Evolutionary conservation across 805 yeast genomes (phyloP).

Genomic region (Candida loeiensis): DNA sequence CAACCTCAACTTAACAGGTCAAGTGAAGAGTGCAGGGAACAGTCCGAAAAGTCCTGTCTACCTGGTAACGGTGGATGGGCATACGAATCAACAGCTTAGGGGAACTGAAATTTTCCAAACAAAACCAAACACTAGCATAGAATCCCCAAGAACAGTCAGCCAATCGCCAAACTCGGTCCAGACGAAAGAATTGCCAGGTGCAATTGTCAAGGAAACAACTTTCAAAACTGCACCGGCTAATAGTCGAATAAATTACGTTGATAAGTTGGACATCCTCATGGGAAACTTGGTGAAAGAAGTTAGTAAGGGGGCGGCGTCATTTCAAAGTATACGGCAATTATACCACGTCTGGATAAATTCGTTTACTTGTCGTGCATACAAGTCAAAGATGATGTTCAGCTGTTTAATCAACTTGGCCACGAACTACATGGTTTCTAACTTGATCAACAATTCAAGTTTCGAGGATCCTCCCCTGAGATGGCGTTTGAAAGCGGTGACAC

Average conservation of each 20-base stretch:
- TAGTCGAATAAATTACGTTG: slow-evolving; percentile 6
- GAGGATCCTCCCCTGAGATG: neutral
- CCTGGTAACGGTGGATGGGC: neutral
- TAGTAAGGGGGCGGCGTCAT: slow-evolving; percentile 23
- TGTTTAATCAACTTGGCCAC: slow-evolving; percentile 38
- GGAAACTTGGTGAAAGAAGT: slow-evolving; percentile 15
- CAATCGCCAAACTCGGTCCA: neutral
- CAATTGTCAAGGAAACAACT: slow-evolving; percentile 2
- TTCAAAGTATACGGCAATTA: slow-evolving; percentile 26
- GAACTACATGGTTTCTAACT: slow-evolving; percentile 34
- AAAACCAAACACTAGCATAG: neutral
- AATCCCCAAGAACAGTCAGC: neutral
- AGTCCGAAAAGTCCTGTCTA: neutral
- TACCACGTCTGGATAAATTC: slow-evolving; percentile 34
- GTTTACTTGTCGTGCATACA: slow-evolving; percentile 24
- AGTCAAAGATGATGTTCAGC: slow-evolving; percentile 29
- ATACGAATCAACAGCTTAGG: neutral
- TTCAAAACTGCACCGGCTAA: slow-evolving; percentile 4
- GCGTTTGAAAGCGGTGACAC: neutral
- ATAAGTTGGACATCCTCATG: slow-evolving; percentile 3
- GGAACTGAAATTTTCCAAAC: neutral
- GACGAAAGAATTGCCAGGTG: slow-evolving; percentile 11
- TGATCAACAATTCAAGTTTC: slow-evolving; percentile 15
- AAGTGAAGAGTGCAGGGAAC: neutral
- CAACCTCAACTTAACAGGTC: neutral